phyloP scores from a whole-genome alignment of 306 rosid genomes.

The Fragaria ananassa region DNA sequence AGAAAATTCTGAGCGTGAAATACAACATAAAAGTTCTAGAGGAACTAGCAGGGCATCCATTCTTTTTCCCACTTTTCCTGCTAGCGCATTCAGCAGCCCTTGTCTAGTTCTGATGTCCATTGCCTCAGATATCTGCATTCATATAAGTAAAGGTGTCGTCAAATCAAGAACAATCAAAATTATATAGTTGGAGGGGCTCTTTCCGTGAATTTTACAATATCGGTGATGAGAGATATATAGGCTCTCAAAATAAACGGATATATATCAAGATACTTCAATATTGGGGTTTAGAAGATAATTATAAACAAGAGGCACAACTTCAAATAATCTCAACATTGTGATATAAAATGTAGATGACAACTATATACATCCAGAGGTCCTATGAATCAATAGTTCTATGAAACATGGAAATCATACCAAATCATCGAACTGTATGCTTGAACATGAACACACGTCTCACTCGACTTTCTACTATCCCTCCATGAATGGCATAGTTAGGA shows the following conservation, averaged over 20 bases:
- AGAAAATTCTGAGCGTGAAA: constrained; percentile 90
- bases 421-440: neutral
- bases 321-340: neutral
- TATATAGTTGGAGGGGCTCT: neutral
- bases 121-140: constrained; percentile 76
- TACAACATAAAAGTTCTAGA: constrained; percentile 83
- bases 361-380: neutral
- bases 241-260: neutral
- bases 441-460: neutral
- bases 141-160: constrained; percentile 5
- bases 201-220: neutral
- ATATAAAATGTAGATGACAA: neutral
- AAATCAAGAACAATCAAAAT: constrained; percentile 7
- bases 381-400: neutral
- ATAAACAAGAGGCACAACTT: neutral
- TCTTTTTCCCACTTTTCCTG: constrained; percentile 90
- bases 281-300: neutral
- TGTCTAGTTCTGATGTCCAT: constrained; percentile 89
- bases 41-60: constrained; percentile 94
- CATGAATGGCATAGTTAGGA: constrained; percentile 4
- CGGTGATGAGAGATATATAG: neutral
- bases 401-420: neutral
- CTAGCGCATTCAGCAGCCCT: constrained; percentile 90
- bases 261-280: neutral
- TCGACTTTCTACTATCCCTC: neutral